These are phyloP conservation scores for Artemisia argyi DNA, from an alignment of 129 eudicot species.

Conservation along the genomic window DNA sequence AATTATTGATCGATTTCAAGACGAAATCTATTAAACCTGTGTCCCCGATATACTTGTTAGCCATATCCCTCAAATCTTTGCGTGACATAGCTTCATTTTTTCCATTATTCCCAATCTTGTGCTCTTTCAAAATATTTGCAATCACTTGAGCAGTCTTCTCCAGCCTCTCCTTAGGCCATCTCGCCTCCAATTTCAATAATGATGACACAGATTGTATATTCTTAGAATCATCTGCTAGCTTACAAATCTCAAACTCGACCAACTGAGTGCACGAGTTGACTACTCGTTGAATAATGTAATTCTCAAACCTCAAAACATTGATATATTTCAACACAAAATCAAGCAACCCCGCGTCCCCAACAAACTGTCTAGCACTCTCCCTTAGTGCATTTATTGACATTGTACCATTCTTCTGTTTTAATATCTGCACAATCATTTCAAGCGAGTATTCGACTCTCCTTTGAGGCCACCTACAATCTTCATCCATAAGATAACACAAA, in stretches of 20 bases:
- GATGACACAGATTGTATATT: slow-evolving; percentile 31
- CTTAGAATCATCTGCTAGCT: slow-evolving; percentile 29
- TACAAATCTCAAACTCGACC: slow-evolving; percentile 55
- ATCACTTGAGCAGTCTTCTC: slow-evolving; percentile 56
- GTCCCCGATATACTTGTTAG: slow-evolving; percentile 48
- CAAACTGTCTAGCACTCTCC: slow-evolving; percentile 44
- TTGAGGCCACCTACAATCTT: slow-evolving; percentile 67
- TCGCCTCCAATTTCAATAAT: slow-evolving; percentile 35
- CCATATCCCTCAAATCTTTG: slow-evolving; percentile 53
- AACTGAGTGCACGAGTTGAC: slow-evolving; percentile 43
- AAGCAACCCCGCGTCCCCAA: slow-evolving; percentile 79
- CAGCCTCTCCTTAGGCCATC: slow-evolving; percentile 52
- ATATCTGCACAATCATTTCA: slow-evolving; percentile 43
- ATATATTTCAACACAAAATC: slow-evolving; percentile 78
- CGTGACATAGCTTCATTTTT: slow-evolving; percentile 46
- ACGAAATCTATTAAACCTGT: slow-evolving; percentile 61
- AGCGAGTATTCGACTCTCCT: slow-evolving; percentile 51
- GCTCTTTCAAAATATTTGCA: slow-evolving; percentile 39
- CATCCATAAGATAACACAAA: slow-evolving; percentile 36
- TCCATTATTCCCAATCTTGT: slow-evolving; percentile 28
- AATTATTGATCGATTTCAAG: slow-evolving; percentile 43
- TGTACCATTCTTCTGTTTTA: slow-evolving; percentile 50
- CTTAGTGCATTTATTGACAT: slow-evolving; percentile 67
- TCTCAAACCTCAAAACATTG: slow-evolving; percentile 46
- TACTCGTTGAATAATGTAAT: slow-evolving; percentile 44